A percentile compares a stretch with the other conserved stretches of the same genome.
These are phyloP conservation scores for Megacollybia platyphylla DNA, from an alignment of 1,284 basidiomycete genomes.

Conservation along the genomic window DNA sequence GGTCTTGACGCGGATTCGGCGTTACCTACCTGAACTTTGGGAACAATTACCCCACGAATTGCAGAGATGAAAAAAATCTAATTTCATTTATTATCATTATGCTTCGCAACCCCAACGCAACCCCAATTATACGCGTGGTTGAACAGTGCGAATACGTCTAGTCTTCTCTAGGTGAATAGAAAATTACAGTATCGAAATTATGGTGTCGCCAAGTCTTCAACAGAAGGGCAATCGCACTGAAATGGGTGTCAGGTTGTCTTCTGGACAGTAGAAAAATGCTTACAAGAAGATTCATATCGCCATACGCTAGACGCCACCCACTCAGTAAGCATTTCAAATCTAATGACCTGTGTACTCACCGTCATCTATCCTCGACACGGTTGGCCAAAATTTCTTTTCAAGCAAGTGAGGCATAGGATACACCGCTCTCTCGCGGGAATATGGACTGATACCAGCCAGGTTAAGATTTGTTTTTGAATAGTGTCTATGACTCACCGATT, in stretches of 20 bases:
- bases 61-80: slow-evolving; percentile 4
- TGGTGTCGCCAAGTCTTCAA: slow-evolving; percentile 54
- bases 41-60: slow-evolving; percentile 16
- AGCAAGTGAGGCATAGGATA: slow-evolving; percentile 73
- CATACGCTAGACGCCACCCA: slow-evolving; percentile 40
- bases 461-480: neutral
- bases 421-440: slow-evolving; percentile 75
- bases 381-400: slow-evolving; percentile 91
- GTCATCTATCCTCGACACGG: slow-evolving; percentile 84
- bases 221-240: slow-evolving; percentile 81
- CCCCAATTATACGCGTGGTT: slow-evolving; percentile 22
- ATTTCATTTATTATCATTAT: neutral
- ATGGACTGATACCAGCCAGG: slow-evolving; percentile 41
- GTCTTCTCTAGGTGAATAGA: slow-evolving; percentile 27
- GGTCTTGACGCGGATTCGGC: slow-evolving; percentile 33
- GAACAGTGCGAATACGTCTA: slow-evolving; percentile 23
- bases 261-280: slow-evolving; percentile 19
- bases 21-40: slow-evolving; percentile 46
- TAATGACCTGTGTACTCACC: slow-evolving; percentile 33
- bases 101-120: too few species aligned
- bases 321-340: neutral
- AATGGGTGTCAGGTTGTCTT: slow-evolving; percentile 7
- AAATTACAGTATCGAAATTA: slow-evolving; percentile 14
- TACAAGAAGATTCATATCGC: slow-evolving; percentile 72
- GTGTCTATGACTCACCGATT: slow-evolving; percentile 42